Base-by-base conservation (phyloP, 805 yeast species). In the Candida insectorum region DNA sequence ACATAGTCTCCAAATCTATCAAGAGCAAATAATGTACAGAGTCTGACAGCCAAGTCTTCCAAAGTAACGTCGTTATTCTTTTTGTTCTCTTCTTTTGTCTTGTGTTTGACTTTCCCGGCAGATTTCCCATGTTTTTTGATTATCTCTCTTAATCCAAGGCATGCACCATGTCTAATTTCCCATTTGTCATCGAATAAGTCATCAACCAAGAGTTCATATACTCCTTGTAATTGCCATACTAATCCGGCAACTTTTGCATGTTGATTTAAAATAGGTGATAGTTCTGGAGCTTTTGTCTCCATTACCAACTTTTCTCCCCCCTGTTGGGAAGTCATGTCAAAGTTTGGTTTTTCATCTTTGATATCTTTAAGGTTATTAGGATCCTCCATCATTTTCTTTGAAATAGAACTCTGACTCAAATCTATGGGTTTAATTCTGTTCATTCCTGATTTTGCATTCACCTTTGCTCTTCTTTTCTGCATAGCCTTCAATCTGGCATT, bases 1-100 rank as follows among this genome's bases (percentile, higher is more conserved):
- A 93, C 95, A 57, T 85, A 93, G 63, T 93, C 99, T 29, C 97
- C 97, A 60, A 93, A 93, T 47, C 97, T 65, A 60, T 93, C 99
- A 33, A 93, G 65, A 3, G 97, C 91, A 58, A 93, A 86, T 9
- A 93, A 66, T 5, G 95, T 83, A 50, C 95, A 71, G 28, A 93
- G 54, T 41, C 97, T 71, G 13, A 93, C 86, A 3, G 94, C 82
- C 37, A 91, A 67, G 58, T 93, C 97, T 56, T 93, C 96, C 22
- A 93, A 65, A 34, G 89, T 83, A 28, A 69, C 72, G 12, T 65
- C 60, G 51, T 91, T 93, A 41, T 80, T 70, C 4, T 44, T 35
- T 43, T 78, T 76, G 51, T 93, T 93, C 44, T 84, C 86, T 26
- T 60, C 64, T 30, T 50, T 56, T 0, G 81, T 50, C 39, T 74